Base-by-base conservation (phyloP, 2,329 filamentous ascomycete species). In the Botrytis tulipae region DNA sequence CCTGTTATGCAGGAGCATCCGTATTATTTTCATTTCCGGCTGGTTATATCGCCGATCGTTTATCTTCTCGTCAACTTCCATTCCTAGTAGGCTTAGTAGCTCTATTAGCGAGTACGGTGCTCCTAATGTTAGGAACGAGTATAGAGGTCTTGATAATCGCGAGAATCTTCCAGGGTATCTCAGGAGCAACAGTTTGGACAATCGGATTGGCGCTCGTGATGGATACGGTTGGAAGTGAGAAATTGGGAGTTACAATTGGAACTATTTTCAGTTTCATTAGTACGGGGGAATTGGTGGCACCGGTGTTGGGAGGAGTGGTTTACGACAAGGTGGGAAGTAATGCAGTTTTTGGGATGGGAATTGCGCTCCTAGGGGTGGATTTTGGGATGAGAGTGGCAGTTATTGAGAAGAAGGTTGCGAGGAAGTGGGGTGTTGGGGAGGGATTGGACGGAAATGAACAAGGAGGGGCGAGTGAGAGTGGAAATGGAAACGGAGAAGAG, bases 101-200 rank as follows among this genome's bases (percentile, higher is more conserved):
- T 0, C 82, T 94, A 4, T 85, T 86, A 0, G 90, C 84, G 0
- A 85, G 90, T 4, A 94, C 92, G 0, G 82, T 90, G 0, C 81
- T 94, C 77, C 83, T 95, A 1, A 92, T 90, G 76, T 82, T 93
- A 9, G 91, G 91, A 4, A 86, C 84, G 40, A 86, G 84, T 22
- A 86, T 92, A 63, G 86, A 83, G 1, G 80, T 93, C 0, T 84
- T 93, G 59, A 82, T 92, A 29, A 82, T 87, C 0, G 92, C 90
- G 0, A 84, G 92, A 37, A 74, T 92, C 1, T 82, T 94, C 20
- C 92, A 94, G 79, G 92, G 92, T 0, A 81, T 89, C 3, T 90
- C 89, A 48, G 91, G 90, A 1, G 90, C 90, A 2, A 87, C 93
- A 0, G 91, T 94, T 16, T 94, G 92, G 91, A 90, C 90, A 0